A percentile compares a stretch with the other conserved stretches of the same genome.
These are phyloP conservation scores for Haplosporangium gracile DNA, from an alignment of 192 early-diverging fungal species.

Conservation along the genomic window DNA sequence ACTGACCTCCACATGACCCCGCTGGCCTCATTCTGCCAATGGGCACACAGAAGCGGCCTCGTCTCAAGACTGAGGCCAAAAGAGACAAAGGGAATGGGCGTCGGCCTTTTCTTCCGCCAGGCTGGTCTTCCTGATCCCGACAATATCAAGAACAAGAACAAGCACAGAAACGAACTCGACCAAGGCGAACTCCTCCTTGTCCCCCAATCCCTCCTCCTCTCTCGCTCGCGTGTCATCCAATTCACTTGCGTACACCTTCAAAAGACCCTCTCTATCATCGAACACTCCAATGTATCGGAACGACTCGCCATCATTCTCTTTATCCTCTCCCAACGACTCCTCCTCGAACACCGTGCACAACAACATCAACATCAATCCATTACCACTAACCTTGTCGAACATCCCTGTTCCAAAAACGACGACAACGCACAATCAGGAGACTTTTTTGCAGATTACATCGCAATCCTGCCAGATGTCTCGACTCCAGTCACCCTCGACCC, in stretches of 20 bases:
- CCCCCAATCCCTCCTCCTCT: slow-evolving; percentile 17
- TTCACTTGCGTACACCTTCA: neutral
- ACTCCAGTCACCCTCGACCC: slow-evolving; percentile 56
- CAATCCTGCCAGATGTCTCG: slow-evolving; percentile 65
- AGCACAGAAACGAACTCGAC: neutral
- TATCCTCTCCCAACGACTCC: slow-evolving; percentile 53
- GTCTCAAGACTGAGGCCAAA: slow-evolving; percentile 1
- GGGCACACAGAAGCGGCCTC: slow-evolving; percentile 25
- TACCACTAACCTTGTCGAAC: neutral
- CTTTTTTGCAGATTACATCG: slow-evolving; percentile 67
- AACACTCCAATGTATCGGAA: slow-evolving; percentile 33
- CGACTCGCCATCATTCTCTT: slow-evolving; percentile 57
- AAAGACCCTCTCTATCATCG: slow-evolving; percentile 12
- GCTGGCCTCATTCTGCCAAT: slow-evolving; percentile 11
- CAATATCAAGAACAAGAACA: neutral
- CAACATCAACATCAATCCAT: neutral
- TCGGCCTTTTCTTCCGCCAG: slow-evolving; percentile 27
- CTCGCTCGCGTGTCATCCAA: slow-evolving; percentile 10
- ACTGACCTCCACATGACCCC: neutral
- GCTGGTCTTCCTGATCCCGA: neutral
- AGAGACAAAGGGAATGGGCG: slow-evolving; percentile 35
- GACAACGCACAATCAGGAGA: neutral
- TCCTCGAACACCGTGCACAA: neutral
- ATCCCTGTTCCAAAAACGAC: neutral
- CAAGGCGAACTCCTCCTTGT: slow-evolving; percentile 44